Percentiles rank a stretch among this genome's conserved stretches.
phyloP scores from a whole-genome alignment of 2,329 filamentous ascomycete genomes.

The Elsinoe fawcettii region DNA sequence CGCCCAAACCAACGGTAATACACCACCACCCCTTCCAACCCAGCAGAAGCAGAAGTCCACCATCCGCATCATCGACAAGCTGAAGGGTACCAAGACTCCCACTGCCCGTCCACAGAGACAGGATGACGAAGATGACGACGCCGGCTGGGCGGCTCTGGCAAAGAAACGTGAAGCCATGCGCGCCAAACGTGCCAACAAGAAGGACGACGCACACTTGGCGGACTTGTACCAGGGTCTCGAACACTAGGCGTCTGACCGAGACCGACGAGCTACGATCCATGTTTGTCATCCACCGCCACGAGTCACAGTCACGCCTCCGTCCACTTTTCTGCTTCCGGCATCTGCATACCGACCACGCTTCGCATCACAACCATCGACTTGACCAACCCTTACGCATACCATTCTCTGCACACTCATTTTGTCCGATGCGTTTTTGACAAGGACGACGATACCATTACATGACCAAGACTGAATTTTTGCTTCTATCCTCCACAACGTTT shows the following conservation, averaged over 20 bases:
- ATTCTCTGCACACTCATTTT: background rate
- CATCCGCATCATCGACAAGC: slow-evolving; percentile 32
- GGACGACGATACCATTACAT: background rate
- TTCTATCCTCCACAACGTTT: background rate
- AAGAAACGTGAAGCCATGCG: slow-evolving; percentile 28
- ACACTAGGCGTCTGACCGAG: slow-evolving; percentile 9
- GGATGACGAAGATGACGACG: slow-evolving; percentile 28
- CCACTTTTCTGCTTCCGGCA: background rate
- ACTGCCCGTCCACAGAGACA: background rate
- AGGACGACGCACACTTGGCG: slow-evolving; percentile 1
- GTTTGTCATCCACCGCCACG: background rate
- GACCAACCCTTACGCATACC: background rate
- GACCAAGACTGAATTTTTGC: background rate
- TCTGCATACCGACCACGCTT: background rate
- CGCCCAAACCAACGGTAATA: slow-evolving; percentile 15
- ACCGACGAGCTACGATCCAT: background rate
- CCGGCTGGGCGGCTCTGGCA: slow-evolving; percentile 30
- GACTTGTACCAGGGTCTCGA: slow-evolving; percentile 14
- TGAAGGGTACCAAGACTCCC: slow-evolving; percentile 26
- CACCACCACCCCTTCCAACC: slow-evolving; percentile 10
- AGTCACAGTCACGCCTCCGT: background rate
- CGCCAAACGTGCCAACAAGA: slow-evolving; percentile 10
- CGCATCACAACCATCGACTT: background rate
- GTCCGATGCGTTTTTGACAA: background rate
- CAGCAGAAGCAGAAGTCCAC: slow-evolving; percentile 23